These are phyloP conservation scores for Wakefieldia striispora DNA, from an alignment of 768 basidiomycete genomes.

Conservation along the genomic window DNA sequence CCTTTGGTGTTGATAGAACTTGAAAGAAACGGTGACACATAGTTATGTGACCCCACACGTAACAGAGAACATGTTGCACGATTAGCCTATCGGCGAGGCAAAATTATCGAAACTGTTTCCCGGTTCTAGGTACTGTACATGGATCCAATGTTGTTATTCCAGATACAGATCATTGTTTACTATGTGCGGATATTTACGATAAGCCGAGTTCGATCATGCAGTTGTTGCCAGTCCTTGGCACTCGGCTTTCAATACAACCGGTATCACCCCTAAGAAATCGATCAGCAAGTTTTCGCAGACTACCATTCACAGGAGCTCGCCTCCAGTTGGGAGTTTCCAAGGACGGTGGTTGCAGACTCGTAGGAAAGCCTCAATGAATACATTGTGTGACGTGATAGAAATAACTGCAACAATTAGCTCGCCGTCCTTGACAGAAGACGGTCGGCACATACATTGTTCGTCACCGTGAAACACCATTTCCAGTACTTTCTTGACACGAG, in stretches of 20 bases:
- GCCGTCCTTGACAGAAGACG: not conserved
- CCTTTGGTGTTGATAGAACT: too few species aligned
- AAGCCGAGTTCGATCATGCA: too few species aligned
- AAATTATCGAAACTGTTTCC: too few species aligned
- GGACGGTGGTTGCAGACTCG: conserved; percentile 41
- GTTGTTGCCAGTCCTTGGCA: too few species aligned
- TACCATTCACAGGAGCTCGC: conserved; percentile 33
- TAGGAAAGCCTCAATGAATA: conserved; percentile 58
- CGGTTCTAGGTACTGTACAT: too few species aligned
- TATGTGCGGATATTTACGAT: too few species aligned
- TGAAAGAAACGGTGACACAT: too few species aligned
- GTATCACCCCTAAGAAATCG: conserved; percentile 23
- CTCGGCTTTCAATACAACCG: conserved; percentile 2
- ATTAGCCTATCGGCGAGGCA: too few species aligned
- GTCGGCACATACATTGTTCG: conserved; percentile 44
- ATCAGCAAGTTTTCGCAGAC: conserved; percentile 2
- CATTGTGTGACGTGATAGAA: conserved; percentile 65
- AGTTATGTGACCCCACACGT: too few species aligned
- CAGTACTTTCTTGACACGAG: conserved; percentile 49
- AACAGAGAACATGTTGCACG: too few species aligned
- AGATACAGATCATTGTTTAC: too few species aligned
- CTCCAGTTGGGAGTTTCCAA: conserved; percentile 60
- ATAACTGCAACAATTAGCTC: conserved; percentile 42
- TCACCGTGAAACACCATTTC: conserved; percentile 54
- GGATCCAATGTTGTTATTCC: too few species aligned